Conservation (phyloP, 2,329 filamentous ascomycete genomes). For the Claviceps citrina region DNA sequence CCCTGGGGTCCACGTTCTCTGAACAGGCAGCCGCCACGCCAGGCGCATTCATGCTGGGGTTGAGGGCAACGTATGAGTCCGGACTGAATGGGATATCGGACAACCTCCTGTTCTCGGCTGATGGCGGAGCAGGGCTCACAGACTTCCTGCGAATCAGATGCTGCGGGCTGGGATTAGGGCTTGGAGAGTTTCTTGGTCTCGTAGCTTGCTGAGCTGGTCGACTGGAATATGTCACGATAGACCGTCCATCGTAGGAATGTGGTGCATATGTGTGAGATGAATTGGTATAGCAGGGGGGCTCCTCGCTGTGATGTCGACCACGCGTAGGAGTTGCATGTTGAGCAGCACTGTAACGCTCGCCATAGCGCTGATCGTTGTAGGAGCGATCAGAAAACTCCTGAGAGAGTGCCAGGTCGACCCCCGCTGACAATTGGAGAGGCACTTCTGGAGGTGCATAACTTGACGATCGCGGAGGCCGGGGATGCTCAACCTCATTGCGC, state of each 20-base stretch:
- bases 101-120: slow-evolving; percentile 30
- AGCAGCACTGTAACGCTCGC: slow-evolving; percentile 27
- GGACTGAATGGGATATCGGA: slow-evolving; percentile 58
- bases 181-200: slow-evolving; percentile 19
- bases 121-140: slow-evolving; percentile 52
- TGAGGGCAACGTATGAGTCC: slow-evolving; percentile 60
- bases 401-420: slow-evolving; percentile 39
- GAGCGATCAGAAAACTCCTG: slow-evolving; percentile 41
- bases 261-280: slow-evolving; percentile 20
- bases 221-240: slow-evolving; percentile 24
- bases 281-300: slow-evolving; percentile 12
- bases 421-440: slow-evolving; percentile 44
- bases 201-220: slow-evolving; percentile 14
- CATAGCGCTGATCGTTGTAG: slow-evolving; percentile 12
- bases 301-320: slow-evolving; percentile 24
- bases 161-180: slow-evolving; percentile 27
- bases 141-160: slow-evolving; percentile 55
- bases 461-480: slow-evolving; percentile 16
- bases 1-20: slow-evolving; percentile 37
- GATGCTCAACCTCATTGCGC: slow-evolving; percentile 23
- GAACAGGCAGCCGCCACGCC: slow-evolving; percentile 14
- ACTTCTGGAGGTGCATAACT: slow-evolving; percentile 31
- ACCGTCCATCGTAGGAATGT: slow-evolving; percentile 29
- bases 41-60: slow-evolving; percentile 36
- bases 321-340: slow-evolving; percentile 26